Evolutionary conservation across 2,329 filamentous ascomycete species (phyloP).

Genomic region (Alternaria sp.): DNA sequence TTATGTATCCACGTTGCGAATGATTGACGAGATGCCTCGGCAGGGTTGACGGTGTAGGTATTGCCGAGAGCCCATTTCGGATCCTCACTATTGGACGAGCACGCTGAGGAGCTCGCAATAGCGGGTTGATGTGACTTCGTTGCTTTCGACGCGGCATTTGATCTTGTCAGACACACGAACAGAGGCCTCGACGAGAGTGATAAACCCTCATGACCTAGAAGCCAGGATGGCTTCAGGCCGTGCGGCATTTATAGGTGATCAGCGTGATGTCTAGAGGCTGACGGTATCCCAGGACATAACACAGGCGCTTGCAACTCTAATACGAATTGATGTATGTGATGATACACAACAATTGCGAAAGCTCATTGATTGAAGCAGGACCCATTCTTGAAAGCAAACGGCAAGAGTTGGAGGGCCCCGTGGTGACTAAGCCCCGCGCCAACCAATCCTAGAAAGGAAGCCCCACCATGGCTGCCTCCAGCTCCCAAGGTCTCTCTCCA

Average conservation of each 20-base stretch:
- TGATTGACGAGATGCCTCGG: background rate
- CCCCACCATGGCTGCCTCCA: background rate
- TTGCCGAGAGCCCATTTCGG: background rate
- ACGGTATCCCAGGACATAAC: background rate
- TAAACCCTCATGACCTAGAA: conserved; percentile 6
- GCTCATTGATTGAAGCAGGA: background rate
- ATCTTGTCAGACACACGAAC: conserved; percentile 9
- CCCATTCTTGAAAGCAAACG: background rate
- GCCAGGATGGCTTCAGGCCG: background rate
- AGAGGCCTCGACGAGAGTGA: conserved; percentile 27
- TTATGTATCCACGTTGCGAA: background rate
- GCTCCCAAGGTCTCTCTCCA: background rate
- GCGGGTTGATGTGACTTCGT: background rate
- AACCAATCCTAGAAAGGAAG: background rate
- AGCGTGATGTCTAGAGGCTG: background rate
- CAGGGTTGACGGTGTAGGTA: background rate
- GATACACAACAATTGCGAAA: background rate
- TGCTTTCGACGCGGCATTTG: background rate
- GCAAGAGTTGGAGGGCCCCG: background rate
- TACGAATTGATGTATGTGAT: background rate
- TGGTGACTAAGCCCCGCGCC: background rate
- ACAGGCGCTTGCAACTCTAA: background rate
- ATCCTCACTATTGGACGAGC: background rate
- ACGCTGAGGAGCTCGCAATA: background rate
- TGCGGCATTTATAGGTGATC: background rate